Conservation (phyloP, 2,329 filamentous ascomycete species). For the Alternaria brassicicola region DNA sequence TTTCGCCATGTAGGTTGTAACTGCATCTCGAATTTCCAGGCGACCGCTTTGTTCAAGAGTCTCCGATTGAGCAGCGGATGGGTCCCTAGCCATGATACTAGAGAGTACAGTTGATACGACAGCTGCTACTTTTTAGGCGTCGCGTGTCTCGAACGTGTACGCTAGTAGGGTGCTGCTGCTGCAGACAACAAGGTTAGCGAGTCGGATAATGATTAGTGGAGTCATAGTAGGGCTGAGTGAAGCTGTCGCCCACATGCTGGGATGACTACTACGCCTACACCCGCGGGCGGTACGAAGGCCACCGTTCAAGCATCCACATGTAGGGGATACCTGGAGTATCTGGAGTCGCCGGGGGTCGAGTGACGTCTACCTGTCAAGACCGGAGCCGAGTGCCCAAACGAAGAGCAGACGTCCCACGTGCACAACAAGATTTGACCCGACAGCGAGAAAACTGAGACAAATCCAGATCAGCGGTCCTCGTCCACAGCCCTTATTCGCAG, state of each 20-base stretch:
- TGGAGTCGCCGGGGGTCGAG: not conserved
- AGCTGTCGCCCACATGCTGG: not conserved
- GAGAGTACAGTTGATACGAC: too few species aligned
- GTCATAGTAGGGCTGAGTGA: not conserved
- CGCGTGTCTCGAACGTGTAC: too few species aligned
- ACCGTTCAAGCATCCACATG: not conserved
- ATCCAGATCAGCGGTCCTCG: not conserved
- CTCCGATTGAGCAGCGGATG: too few species aligned
- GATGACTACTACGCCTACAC: not conserved
- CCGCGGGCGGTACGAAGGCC: not conserved
- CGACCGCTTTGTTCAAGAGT: too few species aligned
- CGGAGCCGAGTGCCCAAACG: not conserved
- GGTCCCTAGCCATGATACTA: too few species aligned
- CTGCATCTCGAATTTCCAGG: not conserved
- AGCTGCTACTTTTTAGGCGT: too few species aligned
- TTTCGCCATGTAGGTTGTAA: not conserved
- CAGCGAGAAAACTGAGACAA: not conserved
- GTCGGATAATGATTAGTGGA: not conserved
- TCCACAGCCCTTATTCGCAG: not conserved
- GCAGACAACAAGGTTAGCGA: not conserved
- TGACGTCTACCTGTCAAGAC: not conserved
- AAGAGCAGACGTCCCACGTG: not conserved
- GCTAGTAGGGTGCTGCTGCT: not conserved
- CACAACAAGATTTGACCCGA: not conserved
- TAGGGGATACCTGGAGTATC: not conserved